Evolutionary conservation across 495 filamentous ascomycete species (phyloP), one percentile per base, ranked within the genome.

Genomic region (Aspergillus saccharolyticus): DNA sequence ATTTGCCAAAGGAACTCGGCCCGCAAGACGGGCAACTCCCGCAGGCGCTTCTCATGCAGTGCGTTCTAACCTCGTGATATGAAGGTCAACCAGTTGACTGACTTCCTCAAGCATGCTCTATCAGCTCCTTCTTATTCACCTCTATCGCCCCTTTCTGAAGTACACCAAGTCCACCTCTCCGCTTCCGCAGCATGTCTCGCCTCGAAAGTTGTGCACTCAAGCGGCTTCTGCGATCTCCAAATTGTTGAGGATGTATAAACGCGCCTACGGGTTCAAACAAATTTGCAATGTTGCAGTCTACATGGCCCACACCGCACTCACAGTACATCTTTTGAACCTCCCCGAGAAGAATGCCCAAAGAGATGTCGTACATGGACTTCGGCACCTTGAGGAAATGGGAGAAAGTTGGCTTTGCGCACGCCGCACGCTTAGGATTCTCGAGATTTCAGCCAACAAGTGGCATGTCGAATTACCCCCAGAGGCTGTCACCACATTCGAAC

Each of bases 261-360:
- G 92, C 54, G 85, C 86, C 10, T 93, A 96, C 59, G 90, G 92
- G 19, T 78, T 97, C 12, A 83, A 89, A 15, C 93, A 96, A 68
- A 96, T 98, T 50, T 92, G 88, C 71, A 97, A 97, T 64, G 88
- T 97, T 56, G 91, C 86, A 15, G 91, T 96, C 10, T 98, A 98
- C 72, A 97, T 98, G 64, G 81, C 86, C 0, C 95, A 97, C 71
- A 89, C 89, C 1, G 92, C 93, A 15, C 94, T 90, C 69, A 96
- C 93, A 1, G 90, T 97, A 50, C 95, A 97, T 63, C 80, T 98
- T 21, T 85, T 98, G 50, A 96, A 96, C 62, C 78, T 97, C 1
- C 90, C 90, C 0, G 91, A 96, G 47, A 95, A 92, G 63, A 90
- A 89, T 42, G 89, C 93, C 9, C 86, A 82, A 60, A 78, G 93